These are phyloP conservation scores for Barbatosphaeria neglecta DNA, from an alignment of 495 filamentous ascomycete species.

Conservation along the genomic window DNA sequence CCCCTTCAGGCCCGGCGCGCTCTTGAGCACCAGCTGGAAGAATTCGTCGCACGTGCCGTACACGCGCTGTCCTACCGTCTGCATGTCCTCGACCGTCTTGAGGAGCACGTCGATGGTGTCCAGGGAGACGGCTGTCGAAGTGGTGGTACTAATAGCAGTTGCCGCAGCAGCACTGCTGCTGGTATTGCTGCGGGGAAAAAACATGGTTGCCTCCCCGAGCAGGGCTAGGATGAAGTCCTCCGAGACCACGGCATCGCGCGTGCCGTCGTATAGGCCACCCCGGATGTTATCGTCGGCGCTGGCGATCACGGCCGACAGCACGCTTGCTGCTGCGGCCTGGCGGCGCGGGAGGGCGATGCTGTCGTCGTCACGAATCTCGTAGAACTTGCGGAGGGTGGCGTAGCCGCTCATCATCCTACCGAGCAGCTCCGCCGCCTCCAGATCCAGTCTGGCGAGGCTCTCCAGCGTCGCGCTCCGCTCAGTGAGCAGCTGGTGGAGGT, in stretches of 20 bases:
- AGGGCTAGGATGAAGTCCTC: constrained; percentile 77
- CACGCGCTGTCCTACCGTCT: constrained; percentile 61
- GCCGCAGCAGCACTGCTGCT: too few relatives aligned
- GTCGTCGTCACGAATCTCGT: constrained; percentile 61
- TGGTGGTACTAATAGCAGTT: too few relatives aligned
- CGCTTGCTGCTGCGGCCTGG: constrained; percentile 49
- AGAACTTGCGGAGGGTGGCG: constrained; percentile 76
- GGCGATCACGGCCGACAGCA: constrained; percentile 65
- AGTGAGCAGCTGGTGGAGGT: constrained; percentile 51
- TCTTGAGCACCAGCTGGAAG: constrained; percentile 43
- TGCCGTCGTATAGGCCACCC: constrained; percentile 73
- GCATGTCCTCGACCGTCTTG: constrained; percentile 70
- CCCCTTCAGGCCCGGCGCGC: constrained; percentile 29
- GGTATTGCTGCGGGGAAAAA: constrained; percentile 51
- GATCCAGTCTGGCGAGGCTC: constrained; percentile 51
- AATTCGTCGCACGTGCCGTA: constrained; percentile 60
- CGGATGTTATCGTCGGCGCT: constrained; percentile 81
- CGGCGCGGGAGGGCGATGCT: constrained; percentile 36
- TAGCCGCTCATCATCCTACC: constrained; percentile 82
- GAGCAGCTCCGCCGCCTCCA: constrained; percentile 67
- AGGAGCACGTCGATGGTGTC: constrained; percentile 65
- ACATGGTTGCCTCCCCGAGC: constrained; percentile 69
- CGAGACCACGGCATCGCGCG: constrained; percentile 64
- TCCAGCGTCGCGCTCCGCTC: constrained; percentile 56
- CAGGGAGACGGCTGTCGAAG: constrained; percentile 30